These are phyloP conservation scores for Septoria petroselini DNA, from an alignment of 2,329 filamentous ascomycete species.

Conservation along the genomic window DNA sequence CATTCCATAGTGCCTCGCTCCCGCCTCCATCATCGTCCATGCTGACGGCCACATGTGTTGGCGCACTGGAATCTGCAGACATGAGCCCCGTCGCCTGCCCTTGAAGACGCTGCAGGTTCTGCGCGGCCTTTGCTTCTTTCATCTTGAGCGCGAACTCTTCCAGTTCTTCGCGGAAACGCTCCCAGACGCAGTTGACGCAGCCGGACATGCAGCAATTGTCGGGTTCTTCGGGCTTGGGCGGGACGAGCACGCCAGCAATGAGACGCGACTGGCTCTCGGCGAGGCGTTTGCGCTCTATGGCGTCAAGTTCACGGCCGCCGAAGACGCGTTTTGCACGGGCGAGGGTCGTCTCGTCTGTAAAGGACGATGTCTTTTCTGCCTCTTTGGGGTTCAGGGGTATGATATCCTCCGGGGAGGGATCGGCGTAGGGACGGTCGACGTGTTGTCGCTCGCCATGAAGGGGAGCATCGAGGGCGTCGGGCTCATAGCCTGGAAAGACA, in stretches of 20 bases:
- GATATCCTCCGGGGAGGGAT: constrained; percentile 30
- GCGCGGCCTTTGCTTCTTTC: constrained; percentile 58
- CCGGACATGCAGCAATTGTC: constrained; percentile 99
- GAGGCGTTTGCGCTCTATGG: constrained; percentile 63
- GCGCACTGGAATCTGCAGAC: constrained; percentile 40
- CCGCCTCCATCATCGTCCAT: constrained; percentile 81
- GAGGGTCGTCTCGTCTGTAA: constrained; percentile 51
- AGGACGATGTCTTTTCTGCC: not conserved
- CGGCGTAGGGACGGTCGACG: constrained; percentile 28
- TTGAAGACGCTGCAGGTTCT: constrained; percentile 37
- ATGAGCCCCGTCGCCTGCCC: constrained; percentile 39
- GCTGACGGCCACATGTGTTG: constrained; percentile 53
- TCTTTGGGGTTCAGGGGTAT: constrained; percentile 47
- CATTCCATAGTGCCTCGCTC: constrained; percentile 65
- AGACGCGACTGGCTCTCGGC: constrained; percentile 58
- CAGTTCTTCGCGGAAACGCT: constrained; percentile 83
- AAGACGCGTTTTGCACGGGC: constrained; percentile 70
- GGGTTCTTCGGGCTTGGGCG: constrained; percentile 80
- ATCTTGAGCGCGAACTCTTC: constrained; percentile 76
- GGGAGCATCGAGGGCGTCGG: constrained; percentile 31
- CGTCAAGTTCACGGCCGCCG: constrained; percentile 72
- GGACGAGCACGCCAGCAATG: constrained; percentile 77
- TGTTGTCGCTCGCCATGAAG: constrained; percentile 19
- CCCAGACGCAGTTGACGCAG: constrained; percentile 97
- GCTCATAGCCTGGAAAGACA: constrained; percentile 29